Base-by-base conservation (phyloP, 2,329 filamentous ascomycete genomes). In the Thielaviopsis musarum region DNA sequence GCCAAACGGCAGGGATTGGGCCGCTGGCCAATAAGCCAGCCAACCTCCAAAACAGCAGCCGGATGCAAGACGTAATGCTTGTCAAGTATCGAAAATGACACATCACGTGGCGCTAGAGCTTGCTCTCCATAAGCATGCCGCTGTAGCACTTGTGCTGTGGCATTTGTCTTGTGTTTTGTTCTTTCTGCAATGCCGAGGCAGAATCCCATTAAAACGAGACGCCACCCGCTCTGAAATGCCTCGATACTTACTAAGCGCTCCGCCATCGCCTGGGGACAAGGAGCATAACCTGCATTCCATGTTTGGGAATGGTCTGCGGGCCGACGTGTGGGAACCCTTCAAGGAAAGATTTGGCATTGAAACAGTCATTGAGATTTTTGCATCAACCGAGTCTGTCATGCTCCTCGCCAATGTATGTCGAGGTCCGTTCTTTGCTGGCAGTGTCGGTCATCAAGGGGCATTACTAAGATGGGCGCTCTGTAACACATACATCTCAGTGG, bases 281-380 rank as follows among this genome's bases (percentile, higher is more conserved):
- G 71, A 77, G 15, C 83, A 87, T 70, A 72, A 71, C 3, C 74
- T 85, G 12, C 75, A 75, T 61, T 71, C 73, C 56, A 83, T 84
- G 71, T 83, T 77, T 65, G 83, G 83, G 60, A 87, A 87, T 66
- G 83, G 83, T 1, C 73, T 86, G 65, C 75, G 83, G 1, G 83
- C 83, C 0, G 84, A 88, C 65, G 80, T 87, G 0, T 88, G 84
- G 84, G 69, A 74, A 30, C 73, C 76, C 22, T 87, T 87, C 68
- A 71, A 77, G 49, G 77, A 84, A 54, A 76, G 83, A 13, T 86
- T 85, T 66, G 77, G 77, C 57, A 77, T 87, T 64, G 70, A 75
- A 13, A 76, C 78, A 28, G 79, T 91, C 1, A 74, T 73, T 62
- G 87, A 91, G 69, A 89, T 91, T 71, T 91, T 88, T 75, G 87